A percentile compares a stretch with the other conserved stretches of the same genome.
Evolutionary conservation across 208 protist genomes (phyloP).

Genomic region (Naegleria fowleri): DNA sequence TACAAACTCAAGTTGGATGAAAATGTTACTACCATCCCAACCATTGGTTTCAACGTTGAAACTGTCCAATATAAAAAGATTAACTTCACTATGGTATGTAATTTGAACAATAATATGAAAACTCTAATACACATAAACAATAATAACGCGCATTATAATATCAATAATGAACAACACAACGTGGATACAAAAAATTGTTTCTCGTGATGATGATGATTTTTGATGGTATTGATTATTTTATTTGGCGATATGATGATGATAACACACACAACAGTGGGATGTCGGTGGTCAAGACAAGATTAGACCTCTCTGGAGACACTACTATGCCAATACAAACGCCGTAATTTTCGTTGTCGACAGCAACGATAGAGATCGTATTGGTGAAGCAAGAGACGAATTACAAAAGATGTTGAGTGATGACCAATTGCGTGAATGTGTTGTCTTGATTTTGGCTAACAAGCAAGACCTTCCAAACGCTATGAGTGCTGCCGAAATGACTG

Average conservation of each 20-base stretch:
- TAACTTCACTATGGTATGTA: constrained; percentile 52
- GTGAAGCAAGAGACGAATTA: constrained; percentile 78
- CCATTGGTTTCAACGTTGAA: constrained; percentile 96
- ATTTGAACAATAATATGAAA: neutral
- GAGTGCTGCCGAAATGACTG: constrained; percentile 87
- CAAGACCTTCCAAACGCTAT: constrained; percentile 96
- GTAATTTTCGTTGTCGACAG: constrained; percentile 96
- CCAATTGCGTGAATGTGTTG: constrained; percentile 81
- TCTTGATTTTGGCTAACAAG: constrained; percentile 99
- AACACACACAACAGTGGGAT: constrained; percentile 91
- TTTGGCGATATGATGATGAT: constrained; percentile 87
- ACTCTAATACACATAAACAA: neutral
- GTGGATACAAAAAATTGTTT: neutral
- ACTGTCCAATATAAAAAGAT: constrained; percentile 95
- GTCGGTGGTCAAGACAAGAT: constrained; percentile 80
- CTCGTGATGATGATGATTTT: neutral
- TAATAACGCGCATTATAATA: neutral
- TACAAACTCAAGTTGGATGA: constrained; percentile 92
- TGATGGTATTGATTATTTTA: constrained; percentile 59
- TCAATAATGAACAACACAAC: neutral
- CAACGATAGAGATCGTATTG: constrained; percentile 84
- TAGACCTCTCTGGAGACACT: constrained; percentile 73
- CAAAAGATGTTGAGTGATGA: constrained; percentile 92
- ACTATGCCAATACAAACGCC: constrained; percentile 85
- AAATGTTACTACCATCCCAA: constrained; percentile 87